Evolutionary conservation across 2,329 filamentous ascomycete species (phyloP), one percentile per base, ranked within the genome.

Genomic region (Plectosphaerella cucumerina): DNA sequence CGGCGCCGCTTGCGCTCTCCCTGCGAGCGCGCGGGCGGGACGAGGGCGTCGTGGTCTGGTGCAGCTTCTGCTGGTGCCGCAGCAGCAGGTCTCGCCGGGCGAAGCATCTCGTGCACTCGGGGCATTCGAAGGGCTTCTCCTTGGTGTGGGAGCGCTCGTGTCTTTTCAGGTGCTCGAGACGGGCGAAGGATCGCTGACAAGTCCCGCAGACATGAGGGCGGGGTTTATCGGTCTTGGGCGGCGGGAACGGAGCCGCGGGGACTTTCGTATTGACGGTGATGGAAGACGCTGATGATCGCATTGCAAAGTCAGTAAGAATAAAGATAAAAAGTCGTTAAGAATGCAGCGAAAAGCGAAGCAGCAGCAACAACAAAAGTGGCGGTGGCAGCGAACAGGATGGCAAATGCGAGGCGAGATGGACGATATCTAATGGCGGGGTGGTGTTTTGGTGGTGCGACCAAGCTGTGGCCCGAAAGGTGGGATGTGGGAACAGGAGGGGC

Each of bases 111-210:
- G 90, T 82, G 70, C 94, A 99, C 69, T 97, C 90, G 23, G 90
- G 90, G 63, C 94, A 99, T 70, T 97, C 91, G 62, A 99, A 99
- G 1, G 94, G 94, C 76, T 99, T 99, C 73, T 99, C 92, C 69
- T 99, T 97, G 43, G 92, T 97, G 67, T 97, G 92, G n/a, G 91
- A 96, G 56, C 94, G 84, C 73, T 97, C 94, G 70, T 99, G 94
- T 54, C 94, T 87, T 75, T 99, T 99, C 59, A 99, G 75, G 69
- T 99, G 94, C 73, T 99, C 94, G 61, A 99, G 75, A 54, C 94
- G 86, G 52, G 94, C 94, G 69, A 99, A 99, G 31, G 90, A 96
- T 58, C 94, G 86, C 62, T 86, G 83, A 70, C 94, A 99, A 45
- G 92, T 97, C 39, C 78, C 84, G 74, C 94, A 99, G 54, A 96